A percentile compares a stretch with the other conserved stretches of the same genome.
phyloP scores from a whole-genome alignment of 805 yeast species.

The Candida stauntonica region DNA sequence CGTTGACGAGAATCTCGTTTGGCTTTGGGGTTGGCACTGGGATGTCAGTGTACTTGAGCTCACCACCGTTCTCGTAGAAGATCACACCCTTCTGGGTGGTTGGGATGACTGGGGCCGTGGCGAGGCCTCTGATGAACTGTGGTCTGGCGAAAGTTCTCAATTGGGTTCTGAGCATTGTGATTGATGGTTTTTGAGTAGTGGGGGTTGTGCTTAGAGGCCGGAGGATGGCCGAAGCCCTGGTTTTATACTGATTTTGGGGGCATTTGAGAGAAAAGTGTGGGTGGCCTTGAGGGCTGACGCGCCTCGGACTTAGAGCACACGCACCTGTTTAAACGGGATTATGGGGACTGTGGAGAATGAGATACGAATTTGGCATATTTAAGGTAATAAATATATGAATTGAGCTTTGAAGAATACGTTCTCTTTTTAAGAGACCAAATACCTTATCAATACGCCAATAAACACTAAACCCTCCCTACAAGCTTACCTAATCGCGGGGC shows the following conservation, averaged over 20 bases:
- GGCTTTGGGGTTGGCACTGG: conserved; percentile 78
- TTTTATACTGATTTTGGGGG: too few species aligned
- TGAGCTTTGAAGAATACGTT: too few species aligned
- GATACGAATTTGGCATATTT: too few species aligned
- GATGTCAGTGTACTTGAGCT: conserved; percentile 61
- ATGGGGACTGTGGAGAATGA: background rate
- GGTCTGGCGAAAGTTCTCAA: conserved; percentile 16
- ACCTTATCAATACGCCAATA: too few species aligned
- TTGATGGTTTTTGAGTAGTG: background rate
- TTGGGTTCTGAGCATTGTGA: conserved; percentile 26
- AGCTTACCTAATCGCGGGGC: conserved; percentile 21
- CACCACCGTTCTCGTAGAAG: conserved; percentile 63
- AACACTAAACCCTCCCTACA: too few species aligned
- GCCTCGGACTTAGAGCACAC: conserved; percentile 1
- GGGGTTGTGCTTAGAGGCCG: background rate
- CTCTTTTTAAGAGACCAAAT: too few species aligned
- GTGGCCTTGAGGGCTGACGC: too few species aligned
- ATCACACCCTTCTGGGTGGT: conserved; percentile 66
- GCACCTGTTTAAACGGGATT: conserved; percentile 1
- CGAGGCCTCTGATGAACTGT: conserved; percentile 19
- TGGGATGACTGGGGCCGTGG: conserved; percentile 43
- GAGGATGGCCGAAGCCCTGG: background rate
- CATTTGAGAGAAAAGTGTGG: too few species aligned
- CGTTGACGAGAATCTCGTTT: conserved; percentile 73
- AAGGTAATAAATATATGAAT: too few species aligned